A percentile compares a stretch with the other conserved stretches of the same genome.
These are phyloP conservation scores for Pseudognaphalium luteoalbum DNA, from an alignment of 129 eudicot species.

Conservation along the genomic window DNA sequence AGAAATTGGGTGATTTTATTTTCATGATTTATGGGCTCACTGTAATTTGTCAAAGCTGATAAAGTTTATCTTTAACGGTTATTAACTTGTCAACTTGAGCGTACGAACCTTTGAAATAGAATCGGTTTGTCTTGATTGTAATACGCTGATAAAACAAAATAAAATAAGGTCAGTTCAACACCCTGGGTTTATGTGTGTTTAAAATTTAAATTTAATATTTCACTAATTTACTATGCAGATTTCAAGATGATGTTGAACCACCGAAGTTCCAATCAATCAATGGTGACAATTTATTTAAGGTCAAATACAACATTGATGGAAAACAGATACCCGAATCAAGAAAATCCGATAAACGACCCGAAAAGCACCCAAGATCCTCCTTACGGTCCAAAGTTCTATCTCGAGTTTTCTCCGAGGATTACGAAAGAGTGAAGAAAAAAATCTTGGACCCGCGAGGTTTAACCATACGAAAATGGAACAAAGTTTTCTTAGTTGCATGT, in stretches of 20 bases:
- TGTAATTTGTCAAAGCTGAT: no score
- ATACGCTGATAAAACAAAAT: neutral
- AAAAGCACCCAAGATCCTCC: constrained; percentile 35
- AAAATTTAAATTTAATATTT: neutral
- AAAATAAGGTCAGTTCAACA: neutral
- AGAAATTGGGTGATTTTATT: no score
- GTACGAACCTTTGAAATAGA: no score
- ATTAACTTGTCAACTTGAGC: no score
- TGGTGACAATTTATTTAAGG: constrained; percentile 46
- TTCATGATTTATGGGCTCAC: no score
- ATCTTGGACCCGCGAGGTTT: constrained; percentile 85
- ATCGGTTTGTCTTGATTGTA: no score
- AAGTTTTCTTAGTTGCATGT: constrained; percentile 77
- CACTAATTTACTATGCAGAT: constrained; percentile 42
- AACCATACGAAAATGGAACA: constrained; percentile 72
- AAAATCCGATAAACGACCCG: constrained; percentile 39
- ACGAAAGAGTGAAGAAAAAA: constrained; percentile 69
- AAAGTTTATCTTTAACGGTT: no score
- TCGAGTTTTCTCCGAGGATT: constrained; percentile 90
- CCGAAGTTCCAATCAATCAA: constrained; percentile 35
- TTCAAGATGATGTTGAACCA: constrained; percentile 54
- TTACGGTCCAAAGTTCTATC: constrained; percentile 73
- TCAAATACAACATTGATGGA: constrained; percentile 64
- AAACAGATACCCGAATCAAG: constrained; percentile 41
- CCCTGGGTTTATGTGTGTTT: constrained; percentile 11